Evolutionary conservation across 2,329 filamentous ascomycete species (phyloP).

Genomic region (Lecanicillium sp.): DNA sequence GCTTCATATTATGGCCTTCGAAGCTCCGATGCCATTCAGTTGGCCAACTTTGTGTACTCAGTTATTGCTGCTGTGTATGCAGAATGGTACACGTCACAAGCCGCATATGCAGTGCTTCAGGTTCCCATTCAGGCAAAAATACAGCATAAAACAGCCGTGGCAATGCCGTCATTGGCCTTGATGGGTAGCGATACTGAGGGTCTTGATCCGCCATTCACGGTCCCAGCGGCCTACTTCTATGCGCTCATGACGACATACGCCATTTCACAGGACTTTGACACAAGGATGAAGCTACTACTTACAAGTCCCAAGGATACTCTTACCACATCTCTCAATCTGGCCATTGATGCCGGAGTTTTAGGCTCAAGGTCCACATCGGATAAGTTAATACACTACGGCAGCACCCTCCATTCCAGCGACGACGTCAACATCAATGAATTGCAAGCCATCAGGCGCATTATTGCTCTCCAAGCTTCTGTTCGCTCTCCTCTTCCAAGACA

Average conservation of each 20-base stretch:
- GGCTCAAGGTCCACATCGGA: neutral
- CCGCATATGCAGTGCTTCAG: conserved; percentile 1
- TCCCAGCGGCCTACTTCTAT: conserved; percentile 6
- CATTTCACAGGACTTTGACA: conserved; percentile 5
- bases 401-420: neutral
- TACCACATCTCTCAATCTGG: neutral
- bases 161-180: conserved; percentile 1
- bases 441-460: conserved; percentile 4
- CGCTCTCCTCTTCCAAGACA: neutral
- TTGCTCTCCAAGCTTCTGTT: conserved; percentile 3
- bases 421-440: neutral
- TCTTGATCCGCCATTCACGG: conserved; percentile 4
- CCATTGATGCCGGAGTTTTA: conserved; percentile 4
- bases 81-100: conserved; percentile 2
- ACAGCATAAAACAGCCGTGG: conserved; percentile 1
- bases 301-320: conserved; percentile 3
- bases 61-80: conserved; percentile 4
- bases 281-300: conserved; percentile 4
- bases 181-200: neutral
- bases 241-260: conserved; percentile 4
- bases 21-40: conserved; percentile 3
- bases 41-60: conserved; percentile 7
- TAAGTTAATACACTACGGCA: neutral
- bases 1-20: conserved; percentile 6
- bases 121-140: neutral